A percentile compares a stretch with the other conserved stretches of the same genome.
These are phyloP conservation scores for Candida verbasci DNA, from an alignment of 805 yeast species.

Conservation along the genomic window DNA sequence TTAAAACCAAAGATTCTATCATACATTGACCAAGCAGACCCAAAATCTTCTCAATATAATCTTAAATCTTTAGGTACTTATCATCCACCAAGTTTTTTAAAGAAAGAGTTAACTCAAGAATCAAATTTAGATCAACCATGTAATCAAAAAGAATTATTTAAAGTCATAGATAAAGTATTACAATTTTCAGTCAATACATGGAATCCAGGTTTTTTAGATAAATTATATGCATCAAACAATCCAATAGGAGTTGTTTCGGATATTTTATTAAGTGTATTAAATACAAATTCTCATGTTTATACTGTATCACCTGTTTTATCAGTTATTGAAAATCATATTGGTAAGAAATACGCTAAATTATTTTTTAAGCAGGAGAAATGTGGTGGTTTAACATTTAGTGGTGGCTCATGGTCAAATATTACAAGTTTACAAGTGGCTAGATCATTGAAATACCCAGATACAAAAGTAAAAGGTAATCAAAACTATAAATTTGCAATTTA, in stretches of 20 bases:
- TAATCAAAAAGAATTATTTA: slow-evolving; percentile 40
- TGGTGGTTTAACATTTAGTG: slow-evolving; percentile 83
- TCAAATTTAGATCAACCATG: slow-evolving; percentile 18
- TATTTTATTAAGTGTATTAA: slow-evolving; percentile 59
- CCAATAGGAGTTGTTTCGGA: slow-evolving; percentile 80
- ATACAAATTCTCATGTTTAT: slow-evolving; percentile 82
- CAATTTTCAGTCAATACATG: slow-evolving; percentile 75
- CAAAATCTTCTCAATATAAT: slow-evolving; percentile 22
- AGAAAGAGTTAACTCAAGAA: slow-evolving; percentile 23
- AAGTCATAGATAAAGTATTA: slow-evolving; percentile 52
- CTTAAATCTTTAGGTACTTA: slow-evolving; percentile 47
- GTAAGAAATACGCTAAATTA: slow-evolving; percentile 60
- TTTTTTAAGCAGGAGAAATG: slow-evolving; percentile 48
- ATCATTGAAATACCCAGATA: slow-evolving; percentile 60
- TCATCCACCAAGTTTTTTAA: slow-evolving; percentile 48
- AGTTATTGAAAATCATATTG: slow-evolving; percentile 65
- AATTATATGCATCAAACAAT: slow-evolving; percentile 79
- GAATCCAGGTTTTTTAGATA: slow-evolving; percentile 84
- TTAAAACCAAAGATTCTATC: slow-evolving; percentile 48
- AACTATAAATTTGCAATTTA: slow-evolving; percentile 59
- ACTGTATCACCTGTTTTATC: slow-evolving; percentile 81
- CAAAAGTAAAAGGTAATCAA: slow-evolving; percentile 57
- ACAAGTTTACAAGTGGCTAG: slow-evolving; percentile 77
- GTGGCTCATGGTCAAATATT: slow-evolving; percentile 84
- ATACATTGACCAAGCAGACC: slow-evolving; percentile 49